Percentiles rank a stretch among this genome's conserved stretches.
Evolutionary conservation across 75 land plant genomes (phyloP).

Genomic region (Isoetes taiwanensis): DNA sequence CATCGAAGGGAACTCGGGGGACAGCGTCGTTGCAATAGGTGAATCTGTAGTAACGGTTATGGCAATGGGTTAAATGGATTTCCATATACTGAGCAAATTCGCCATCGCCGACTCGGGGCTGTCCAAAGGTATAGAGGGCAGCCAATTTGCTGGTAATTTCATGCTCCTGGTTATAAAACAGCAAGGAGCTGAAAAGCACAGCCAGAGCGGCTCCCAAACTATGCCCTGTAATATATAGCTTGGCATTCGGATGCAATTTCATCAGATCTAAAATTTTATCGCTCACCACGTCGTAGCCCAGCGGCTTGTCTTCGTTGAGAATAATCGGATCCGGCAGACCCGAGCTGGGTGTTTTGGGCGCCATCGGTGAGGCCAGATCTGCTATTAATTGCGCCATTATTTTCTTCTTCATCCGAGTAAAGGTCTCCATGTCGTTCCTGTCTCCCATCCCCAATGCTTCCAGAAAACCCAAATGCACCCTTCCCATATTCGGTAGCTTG

Average conservation of each 20-base stretch:
- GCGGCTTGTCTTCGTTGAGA: no score
- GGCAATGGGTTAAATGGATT: background rate
- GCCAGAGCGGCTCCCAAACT: slow-evolving; percentile 25
- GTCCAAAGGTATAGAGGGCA: slow-evolving; percentile 19
- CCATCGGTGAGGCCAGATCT: no score
- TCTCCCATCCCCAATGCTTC: slow-evolving; percentile 29
- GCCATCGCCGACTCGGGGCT: slow-evolving; percentile 26
- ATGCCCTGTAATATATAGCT: slow-evolving; percentile 28
- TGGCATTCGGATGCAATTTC: slow-evolving; percentile 11
- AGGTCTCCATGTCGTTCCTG: background rate
- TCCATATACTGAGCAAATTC: slow-evolving; percentile 11
- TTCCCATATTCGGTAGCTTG: slow-evolving; percentile 27
- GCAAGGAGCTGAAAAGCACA: slow-evolving; percentile 8
- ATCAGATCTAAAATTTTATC: slow-evolving; percentile 7
- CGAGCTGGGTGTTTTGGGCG: no score
- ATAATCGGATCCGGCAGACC: no score
- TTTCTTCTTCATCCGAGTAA: no score
- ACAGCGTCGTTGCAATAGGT: slow-evolving; percentile 41
- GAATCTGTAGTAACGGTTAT: slow-evolving; percentile 27
- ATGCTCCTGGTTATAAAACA: slow-evolving; percentile 5
- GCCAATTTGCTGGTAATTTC: background rate
- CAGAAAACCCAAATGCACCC: slow-evolving; percentile 41
- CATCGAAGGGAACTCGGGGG: slow-evolving; percentile 42
- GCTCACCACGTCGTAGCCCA: slow-evolving; percentile 19
- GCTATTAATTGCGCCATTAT: no score